Evolutionary conservation across 208 protist species (phyloP).

Genomic region (Novymonas esmeraldas): DNA sequence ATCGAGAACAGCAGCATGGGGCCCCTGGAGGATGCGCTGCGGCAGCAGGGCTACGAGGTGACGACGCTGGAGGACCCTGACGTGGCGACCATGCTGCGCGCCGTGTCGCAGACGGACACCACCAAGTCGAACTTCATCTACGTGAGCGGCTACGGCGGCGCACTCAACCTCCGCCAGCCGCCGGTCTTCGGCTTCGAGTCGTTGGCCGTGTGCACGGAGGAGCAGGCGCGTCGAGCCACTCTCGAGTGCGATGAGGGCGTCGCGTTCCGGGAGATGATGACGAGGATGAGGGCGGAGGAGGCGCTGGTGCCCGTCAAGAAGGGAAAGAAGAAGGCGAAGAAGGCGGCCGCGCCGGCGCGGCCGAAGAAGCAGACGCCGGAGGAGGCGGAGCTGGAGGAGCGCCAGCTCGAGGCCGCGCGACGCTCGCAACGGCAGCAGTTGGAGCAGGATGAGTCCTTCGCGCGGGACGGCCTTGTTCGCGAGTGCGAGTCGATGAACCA

Average conservation of each 20-base stretch:
- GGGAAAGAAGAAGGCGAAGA: conserved; percentile 60
- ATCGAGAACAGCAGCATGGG: conserved; percentile 39
- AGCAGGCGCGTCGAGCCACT: conserved; percentile 50
- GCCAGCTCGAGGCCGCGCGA: conserved; percentile 58
- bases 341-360: conserved; percentile 22
- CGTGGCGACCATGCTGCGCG: conserved; percentile 50
- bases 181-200: conserved; percentile 56
- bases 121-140: conserved; percentile 79
- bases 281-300: conserved; percentile 38
- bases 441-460: conserved; percentile 58
- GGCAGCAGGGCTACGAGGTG: conserved; percentile 81
- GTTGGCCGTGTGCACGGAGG: conserved; percentile 65
- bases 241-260: conserved; percentile 47
- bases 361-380: conserved; percentile 55
- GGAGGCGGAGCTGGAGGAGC: conserved; percentile 57
- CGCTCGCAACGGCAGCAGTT: conserved; percentile 45
- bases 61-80: conserved; percentile 55
- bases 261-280: conserved; percentile 37
- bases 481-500: conserved; percentile 72
- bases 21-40: conserved; percentile 56
- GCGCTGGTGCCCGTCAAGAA: conserved; percentile 43
- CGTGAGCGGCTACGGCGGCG: conserved; percentile 86
- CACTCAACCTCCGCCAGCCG: conserved; percentile 71
- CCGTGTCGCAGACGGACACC: conserved; percentile 59
- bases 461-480: conserved; percentile 37